phyloP scores from a whole-genome alignment of 306 rosid genomes.

The Gleditsia sinensis region DNA sequence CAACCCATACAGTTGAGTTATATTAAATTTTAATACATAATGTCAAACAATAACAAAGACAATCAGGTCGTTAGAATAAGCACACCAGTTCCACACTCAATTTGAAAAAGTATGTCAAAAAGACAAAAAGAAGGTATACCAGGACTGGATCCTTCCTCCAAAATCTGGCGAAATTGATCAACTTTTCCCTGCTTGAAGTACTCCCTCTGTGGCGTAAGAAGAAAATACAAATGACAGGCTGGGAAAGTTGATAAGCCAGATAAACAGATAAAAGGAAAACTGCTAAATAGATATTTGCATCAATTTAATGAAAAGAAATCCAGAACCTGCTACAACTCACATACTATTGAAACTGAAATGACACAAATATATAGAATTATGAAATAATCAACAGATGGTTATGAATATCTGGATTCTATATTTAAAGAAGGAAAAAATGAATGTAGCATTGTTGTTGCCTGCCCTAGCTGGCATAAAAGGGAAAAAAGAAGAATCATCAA shows the following conservation, averaged over 20 bases:
- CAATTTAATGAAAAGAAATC: not conserved
- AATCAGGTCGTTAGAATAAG: constrained; percentile 25
- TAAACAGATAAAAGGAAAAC: not conserved
- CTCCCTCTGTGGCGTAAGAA: constrained; percentile 69
- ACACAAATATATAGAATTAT: not conserved
- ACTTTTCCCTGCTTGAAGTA: constrained; percentile 94
- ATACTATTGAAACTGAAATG: not conserved
- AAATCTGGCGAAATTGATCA: constrained; percentile 90
- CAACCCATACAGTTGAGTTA: constrained; percentile 1
- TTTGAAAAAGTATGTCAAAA: not conserved
- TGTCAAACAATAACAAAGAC: constrained; percentile 10
- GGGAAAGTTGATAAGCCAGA: not conserved
- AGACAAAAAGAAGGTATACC: constrained; percentile 51
- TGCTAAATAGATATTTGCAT: not conserved
- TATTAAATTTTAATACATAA: constrained; percentile 5
- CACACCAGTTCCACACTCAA: constrained; percentile 1
- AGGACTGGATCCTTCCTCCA: constrained; percentile 96
- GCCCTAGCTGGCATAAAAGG: too few relatives aligned
- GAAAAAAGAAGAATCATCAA: not conserved
- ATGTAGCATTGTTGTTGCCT: too few relatives aligned
- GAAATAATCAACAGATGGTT: not conserved
- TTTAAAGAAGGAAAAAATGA: too few relatives aligned
- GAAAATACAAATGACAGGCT: not conserved
- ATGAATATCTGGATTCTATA: not conserved
- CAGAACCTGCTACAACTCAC: not conserved